Conservation (phyloP, 768 basidiomycete species). For the Coprinopsis sp. region DNA sequence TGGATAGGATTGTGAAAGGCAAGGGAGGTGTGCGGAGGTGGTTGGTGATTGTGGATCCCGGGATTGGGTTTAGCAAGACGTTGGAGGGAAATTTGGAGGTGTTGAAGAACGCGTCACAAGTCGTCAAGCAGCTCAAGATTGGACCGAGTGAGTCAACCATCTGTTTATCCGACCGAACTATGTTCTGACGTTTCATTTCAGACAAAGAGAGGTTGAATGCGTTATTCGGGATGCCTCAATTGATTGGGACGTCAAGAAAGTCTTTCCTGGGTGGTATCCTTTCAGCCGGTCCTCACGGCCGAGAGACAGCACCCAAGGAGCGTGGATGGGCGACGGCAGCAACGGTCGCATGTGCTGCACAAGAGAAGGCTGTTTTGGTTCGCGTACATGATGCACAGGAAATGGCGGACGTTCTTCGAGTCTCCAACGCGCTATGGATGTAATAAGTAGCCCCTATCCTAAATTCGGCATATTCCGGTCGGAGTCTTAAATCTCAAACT, state of each 20-base stretch:
- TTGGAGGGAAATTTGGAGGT: slow-evolving; percentile 68
- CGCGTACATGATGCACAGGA: slow-evolving; percentile 79
- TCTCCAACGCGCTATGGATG: slow-evolving; percentile 59
- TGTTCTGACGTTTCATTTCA: slow-evolving; percentile 2
- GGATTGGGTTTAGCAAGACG: slow-evolving; percentile 91
- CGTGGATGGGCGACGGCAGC: slow-evolving; percentile 78
- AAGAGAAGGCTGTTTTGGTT: slow-evolving; percentile 67
- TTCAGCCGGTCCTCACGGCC: slow-evolving; percentile 42
- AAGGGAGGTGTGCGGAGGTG: slow-evolving; percentile 75
- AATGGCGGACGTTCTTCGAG: slow-evolving; percentile 67
- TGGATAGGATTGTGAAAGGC: slow-evolving; percentile 60
- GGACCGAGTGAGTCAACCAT: slow-evolving; percentile 22
- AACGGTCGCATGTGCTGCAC: slow-evolving; percentile 66
- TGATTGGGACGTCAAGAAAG: slow-evolving; percentile 82
- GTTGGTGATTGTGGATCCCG: slow-evolving; percentile 89
- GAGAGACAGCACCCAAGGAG: slow-evolving; percentile 58
- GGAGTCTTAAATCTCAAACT: too few relatives aligned
- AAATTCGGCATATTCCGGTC: background rate
- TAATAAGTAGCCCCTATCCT: background rate
- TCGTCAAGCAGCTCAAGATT: slow-evolving; percentile 39
- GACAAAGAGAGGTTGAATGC: slow-evolving; percentile 35
- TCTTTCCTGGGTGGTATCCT: slow-evolving; percentile 75
- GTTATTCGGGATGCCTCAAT: slow-evolving; percentile 53
- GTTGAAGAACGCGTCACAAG: slow-evolving; percentile 43
- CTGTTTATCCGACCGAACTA: background rate